Percentiles rank a stretch among this genome's conserved stretches.
phyloP scores from a whole-genome alignment of 2,329 filamentous ascomycete species.

The Trichoderma atrobrunneum region DNA sequence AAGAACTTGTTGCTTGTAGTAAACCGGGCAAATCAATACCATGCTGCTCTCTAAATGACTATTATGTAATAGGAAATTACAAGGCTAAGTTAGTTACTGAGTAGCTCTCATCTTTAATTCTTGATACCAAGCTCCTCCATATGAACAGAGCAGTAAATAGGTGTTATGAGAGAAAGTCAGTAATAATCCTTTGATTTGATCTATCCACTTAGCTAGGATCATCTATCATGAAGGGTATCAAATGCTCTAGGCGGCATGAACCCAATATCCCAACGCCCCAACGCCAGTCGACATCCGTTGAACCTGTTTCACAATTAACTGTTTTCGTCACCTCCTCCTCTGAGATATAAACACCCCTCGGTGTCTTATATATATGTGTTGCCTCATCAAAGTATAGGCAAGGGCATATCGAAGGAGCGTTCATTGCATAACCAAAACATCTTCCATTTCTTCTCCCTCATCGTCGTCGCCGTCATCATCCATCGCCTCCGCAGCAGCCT shows the following conservation, averaged over 20 bases:
- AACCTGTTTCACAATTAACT: not conserved
- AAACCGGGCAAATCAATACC: not conserved
- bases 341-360: not conserved
- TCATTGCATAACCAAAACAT: conserved; percentile 50
- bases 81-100: not conserved
- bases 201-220: conserved; percentile 24
- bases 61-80: not conserved
- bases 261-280: not conserved
- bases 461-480: conserved; percentile 67
- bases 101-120: not conserved
- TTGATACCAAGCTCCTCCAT: not conserved
- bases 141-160: not conserved
- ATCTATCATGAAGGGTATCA: conserved; percentile 19
- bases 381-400: not conserved
- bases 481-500: conserved; percentile 52
- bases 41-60: not conserved
- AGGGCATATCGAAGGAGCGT: not conserved
- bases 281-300: not conserved
- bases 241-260: not conserved
- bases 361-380: not conserved
- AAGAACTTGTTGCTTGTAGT: not conserved
- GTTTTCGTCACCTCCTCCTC: not conserved
- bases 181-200: not conserved
- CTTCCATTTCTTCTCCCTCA: conserved; percentile 73
- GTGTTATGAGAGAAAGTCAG: not conserved